A percentile compares a stretch with the other conserved stretches of the same genome.
phyloP scores from a whole-genome alignment of 169 alveolate species.

The Babesia caballi region DNA sequence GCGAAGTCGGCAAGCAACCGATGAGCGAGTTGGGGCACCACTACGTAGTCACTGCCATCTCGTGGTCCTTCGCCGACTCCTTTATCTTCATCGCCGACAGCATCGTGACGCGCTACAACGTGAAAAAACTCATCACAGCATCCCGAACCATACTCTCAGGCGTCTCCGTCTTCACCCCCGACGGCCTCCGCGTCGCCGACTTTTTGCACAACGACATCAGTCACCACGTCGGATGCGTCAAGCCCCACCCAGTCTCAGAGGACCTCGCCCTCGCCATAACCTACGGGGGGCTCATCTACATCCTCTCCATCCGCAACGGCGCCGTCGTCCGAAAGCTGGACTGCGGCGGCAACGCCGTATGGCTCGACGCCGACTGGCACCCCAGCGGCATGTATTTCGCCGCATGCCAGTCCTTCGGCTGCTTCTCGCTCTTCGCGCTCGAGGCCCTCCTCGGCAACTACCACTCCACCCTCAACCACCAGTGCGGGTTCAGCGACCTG shows the following conservation, averaged over 20 bases:
- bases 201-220: constrained; percentile 32
- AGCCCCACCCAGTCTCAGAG: constrained; percentile 34
- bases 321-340: constrained; percentile 19
- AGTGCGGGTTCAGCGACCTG: constrained; percentile 40
- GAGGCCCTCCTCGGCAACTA: background rate
- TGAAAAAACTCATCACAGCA: constrained; percentile 29
- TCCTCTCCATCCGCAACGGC: background rate
- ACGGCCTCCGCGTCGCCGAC: constrained; percentile 36
- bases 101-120: constrained; percentile 35
- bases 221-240: constrained; percentile 44
- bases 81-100: constrained; percentile 49
- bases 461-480: constrained; percentile 28
- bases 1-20: background rate
- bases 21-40: constrained; percentile 31
- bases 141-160: constrained; percentile 44
- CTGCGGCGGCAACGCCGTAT: constrained; percentile 45
- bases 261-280: constrained; percentile 27
- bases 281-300: constrained; percentile 28
- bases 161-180: constrained; percentile 35
- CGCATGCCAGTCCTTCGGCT: constrained; percentile 49
- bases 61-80: constrained; percentile 41
- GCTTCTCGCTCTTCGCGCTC: constrained; percentile 51
- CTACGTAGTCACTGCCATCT: constrained; percentile 23
- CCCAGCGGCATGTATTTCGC: constrained; percentile 55
- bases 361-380: constrained; percentile 65